Conservation (phyloP, 768 basidiomycete genomes). For the Suillus hirtellus region DNA sequence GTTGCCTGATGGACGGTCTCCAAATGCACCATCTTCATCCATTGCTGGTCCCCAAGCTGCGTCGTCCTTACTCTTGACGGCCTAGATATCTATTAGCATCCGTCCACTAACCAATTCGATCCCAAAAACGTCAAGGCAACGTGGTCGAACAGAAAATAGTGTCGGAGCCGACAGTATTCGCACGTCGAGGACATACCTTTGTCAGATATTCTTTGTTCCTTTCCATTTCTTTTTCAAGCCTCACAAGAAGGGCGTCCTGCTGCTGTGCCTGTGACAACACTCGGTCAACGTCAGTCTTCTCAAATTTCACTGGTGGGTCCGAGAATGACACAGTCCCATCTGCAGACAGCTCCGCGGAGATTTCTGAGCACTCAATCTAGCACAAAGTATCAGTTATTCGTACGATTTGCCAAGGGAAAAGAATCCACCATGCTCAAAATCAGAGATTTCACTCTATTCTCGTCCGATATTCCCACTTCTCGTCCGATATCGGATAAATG, state of each 20-base stretch:
- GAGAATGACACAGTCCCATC: slow-evolving; percentile 75
- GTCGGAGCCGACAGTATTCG: neutral
- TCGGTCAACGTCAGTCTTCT: slow-evolving; percentile 60
- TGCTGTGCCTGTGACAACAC: slow-evolving; percentile 57
- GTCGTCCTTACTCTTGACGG: slow-evolving; percentile 33
- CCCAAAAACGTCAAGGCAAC: neutral
- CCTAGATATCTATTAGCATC: slow-evolving; percentile 20
- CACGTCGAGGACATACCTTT: slow-evolving; percentile 49
- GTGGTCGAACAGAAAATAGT: neutral
- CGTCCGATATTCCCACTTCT: slow-evolving; percentile 40
- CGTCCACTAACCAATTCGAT: neutral
- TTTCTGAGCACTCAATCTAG: slow-evolving; percentile 71
- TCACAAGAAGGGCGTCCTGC: slow-evolving; percentile 32
- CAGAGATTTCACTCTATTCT: slow-evolving; percentile 56
- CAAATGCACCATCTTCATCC: slow-evolving; percentile 28
- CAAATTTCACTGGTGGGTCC: slow-evolving; percentile 59
- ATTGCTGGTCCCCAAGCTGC: slow-evolving; percentile 22
- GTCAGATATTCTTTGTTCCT: slow-evolving; percentile 70
- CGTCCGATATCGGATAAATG: slow-evolving; percentile 70
- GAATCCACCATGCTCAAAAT: slow-evolving; percentile 71
- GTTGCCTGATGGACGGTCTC: slow-evolving; percentile 14
- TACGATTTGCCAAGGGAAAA: neutral
- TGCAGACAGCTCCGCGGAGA: slow-evolving; percentile 66
- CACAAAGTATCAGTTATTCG: slow-evolving; percentile 6
- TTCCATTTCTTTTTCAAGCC: slow-evolving; percentile 39